A percentile compares a stretch with the other conserved stretches of the same genome.
Evolutionary conservation across 305 asterid species (phyloP).

Genomic region (Solanum chacoense): DNA sequence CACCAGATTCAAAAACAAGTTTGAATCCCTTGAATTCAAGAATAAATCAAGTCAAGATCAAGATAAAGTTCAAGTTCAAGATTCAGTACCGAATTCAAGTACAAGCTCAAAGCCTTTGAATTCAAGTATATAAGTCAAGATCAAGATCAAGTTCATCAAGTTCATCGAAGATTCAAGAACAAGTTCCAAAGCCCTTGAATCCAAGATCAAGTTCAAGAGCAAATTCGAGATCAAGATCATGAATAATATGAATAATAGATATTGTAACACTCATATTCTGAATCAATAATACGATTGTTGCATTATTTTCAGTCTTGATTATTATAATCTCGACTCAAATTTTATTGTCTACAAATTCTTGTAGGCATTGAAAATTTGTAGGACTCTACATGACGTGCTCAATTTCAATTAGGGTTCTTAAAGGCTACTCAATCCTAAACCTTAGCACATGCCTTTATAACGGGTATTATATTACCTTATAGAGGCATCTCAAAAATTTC

Average conservation of each 20-base stretch:
- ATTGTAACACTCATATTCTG: neutral
- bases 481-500: neutral
- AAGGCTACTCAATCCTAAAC: neutral
- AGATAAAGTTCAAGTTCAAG: neutral
- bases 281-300: neutral
- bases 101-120: neutral
- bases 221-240: too few relatives aligned
- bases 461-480: neutral
- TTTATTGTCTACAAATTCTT: neutral
- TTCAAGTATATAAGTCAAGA: neutral
- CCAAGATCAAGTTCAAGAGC: neutral
- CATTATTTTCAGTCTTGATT: neutral
- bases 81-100: neutral
- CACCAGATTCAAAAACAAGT: neutral
- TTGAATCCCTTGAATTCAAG: neutral
- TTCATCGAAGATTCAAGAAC: neutral
- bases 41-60: neutral
- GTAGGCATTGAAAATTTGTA: neutral
- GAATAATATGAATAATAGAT: neutral
- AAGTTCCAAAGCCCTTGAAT: neutral
- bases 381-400: neutral
- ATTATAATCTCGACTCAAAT: neutral
- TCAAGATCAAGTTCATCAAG: neutral
- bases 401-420: neutral
- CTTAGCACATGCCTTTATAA: neutral